Evolutionary conservation across 106 monocot genomes (phyloP).

Genomic region (Phalaenopsis equestris): DNA sequence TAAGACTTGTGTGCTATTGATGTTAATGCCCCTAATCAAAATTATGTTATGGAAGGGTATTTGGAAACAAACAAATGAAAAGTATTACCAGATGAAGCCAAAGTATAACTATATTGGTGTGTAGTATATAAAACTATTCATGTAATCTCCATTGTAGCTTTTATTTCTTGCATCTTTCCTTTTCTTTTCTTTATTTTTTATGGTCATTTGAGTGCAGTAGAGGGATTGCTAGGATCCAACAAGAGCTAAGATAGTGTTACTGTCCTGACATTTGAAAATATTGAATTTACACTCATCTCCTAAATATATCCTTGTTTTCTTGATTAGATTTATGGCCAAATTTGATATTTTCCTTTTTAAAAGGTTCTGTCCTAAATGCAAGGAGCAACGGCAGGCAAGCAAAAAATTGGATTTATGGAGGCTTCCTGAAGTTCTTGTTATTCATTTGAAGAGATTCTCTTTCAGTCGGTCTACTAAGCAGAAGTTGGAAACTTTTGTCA

Average conservation of each 20-base stretch:
- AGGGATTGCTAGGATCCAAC: background rate
- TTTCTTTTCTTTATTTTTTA: background rate
- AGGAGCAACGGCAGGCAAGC: slow-evolving; percentile 96
- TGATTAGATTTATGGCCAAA: background rate
- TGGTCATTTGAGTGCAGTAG: background rate
- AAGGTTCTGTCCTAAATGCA: slow-evolving; percentile 96
- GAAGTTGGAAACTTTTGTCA: slow-evolving; percentile 91
- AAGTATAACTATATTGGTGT: background rate
- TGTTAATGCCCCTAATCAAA: background rate
- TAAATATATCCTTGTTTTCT: background rate
- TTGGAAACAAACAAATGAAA: background rate
- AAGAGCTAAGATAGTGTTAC: background rate
- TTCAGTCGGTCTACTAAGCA: slow-evolving; percentile 89
- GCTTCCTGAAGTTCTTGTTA: slow-evolving; percentile 92
- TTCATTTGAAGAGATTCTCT: slow-evolving; percentile 95
- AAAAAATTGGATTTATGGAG: slow-evolving; percentile 98
- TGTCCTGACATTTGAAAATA: background rate
- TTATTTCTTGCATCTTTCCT: background rate
- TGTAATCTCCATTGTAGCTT: background rate
- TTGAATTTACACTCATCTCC: background rate
- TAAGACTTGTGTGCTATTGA: too few species aligned
- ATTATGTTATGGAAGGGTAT: background rate
- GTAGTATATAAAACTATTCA: background rate
- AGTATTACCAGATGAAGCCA: background rate
- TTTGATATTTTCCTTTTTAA: background rate